Evolutionary conservation across 305 asterid genomes (phyloP).

Genomic region (Vinca major): DNA sequence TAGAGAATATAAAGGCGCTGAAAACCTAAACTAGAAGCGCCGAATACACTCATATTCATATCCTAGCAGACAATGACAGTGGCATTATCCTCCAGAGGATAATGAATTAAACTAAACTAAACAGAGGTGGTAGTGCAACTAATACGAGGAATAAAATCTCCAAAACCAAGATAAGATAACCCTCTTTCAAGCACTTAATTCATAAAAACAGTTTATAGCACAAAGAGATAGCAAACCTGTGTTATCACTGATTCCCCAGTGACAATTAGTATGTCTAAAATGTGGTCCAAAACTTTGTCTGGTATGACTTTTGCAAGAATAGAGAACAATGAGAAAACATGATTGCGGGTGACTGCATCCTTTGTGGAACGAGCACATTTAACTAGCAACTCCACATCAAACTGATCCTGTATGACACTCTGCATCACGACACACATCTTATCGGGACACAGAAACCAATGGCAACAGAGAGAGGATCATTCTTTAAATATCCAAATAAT

Average conservation of each 20-base stretch:
- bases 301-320: slow-evolving; percentile 64
- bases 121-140: neutral
- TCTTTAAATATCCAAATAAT: neutral
- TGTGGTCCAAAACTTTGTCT: slow-evolving; percentile 58
- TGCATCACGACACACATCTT: slow-evolving; percentile 24
- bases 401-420: slow-evolving; percentile 29
- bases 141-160: neutral
- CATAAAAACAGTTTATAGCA: neutral
- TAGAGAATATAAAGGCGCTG: neutral
- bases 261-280: slow-evolving; percentile 53
- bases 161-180: neutral
- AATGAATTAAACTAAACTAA: neutral
- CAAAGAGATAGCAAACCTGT: slow-evolving; percentile 50
- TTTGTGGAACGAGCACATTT: slow-evolving; percentile 61
- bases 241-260: slow-evolving; percentile 64
- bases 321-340: slow-evolving; percentile 65
- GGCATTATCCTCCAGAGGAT: neutral
- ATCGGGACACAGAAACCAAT: slow-evolving; percentile 24
- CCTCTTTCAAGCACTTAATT: neutral
- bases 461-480: neutral
- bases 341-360: slow-evolving; percentile 61
- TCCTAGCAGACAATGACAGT: neutral
- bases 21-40: neutral
- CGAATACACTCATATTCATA: no score
- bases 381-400: slow-evolving; percentile 55